Conservation (phyloP, 1,284 basidiomycete genomes). For the Boletellus deceptivus region DNA sequence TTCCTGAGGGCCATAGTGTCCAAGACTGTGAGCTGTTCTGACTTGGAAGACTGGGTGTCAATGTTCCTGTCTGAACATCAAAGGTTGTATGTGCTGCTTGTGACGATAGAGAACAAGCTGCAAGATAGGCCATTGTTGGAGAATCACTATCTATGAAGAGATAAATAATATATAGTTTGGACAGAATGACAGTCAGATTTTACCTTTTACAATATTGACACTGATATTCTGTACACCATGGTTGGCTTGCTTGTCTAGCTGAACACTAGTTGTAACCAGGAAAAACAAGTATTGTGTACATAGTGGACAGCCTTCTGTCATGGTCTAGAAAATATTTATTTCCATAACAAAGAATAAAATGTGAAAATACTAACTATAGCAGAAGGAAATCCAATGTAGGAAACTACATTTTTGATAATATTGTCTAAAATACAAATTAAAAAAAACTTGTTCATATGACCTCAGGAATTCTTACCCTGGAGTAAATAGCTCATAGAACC, state of each 20-base stretch:
- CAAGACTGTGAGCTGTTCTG: background rate
- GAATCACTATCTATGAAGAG: background rate
- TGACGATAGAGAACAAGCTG: background rate
- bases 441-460: background rate
- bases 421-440: background rate
- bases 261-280: conserved; percentile 5
- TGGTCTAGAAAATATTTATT: background rate
- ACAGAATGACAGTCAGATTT: background rate
- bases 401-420: background rate
- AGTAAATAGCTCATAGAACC: background rate
- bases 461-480: background rate
- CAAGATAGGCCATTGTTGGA: background rate
- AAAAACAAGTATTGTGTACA: conserved; percentile 1
- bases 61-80: background rate
- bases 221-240: background rate
- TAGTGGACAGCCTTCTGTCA: background rate
- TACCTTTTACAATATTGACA: conserved; percentile 1
- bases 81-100: background rate
- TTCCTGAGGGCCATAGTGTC: conserved; percentile 1
- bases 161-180: background rate
- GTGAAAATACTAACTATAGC: background rate
- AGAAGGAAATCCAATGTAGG: background rate
- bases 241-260: background rate
- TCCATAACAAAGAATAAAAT: background rate
- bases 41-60: background rate